Base-by-base conservation (phyloP, 495 filamentous ascomycete genomes). In the Xylaria curta region DNA sequence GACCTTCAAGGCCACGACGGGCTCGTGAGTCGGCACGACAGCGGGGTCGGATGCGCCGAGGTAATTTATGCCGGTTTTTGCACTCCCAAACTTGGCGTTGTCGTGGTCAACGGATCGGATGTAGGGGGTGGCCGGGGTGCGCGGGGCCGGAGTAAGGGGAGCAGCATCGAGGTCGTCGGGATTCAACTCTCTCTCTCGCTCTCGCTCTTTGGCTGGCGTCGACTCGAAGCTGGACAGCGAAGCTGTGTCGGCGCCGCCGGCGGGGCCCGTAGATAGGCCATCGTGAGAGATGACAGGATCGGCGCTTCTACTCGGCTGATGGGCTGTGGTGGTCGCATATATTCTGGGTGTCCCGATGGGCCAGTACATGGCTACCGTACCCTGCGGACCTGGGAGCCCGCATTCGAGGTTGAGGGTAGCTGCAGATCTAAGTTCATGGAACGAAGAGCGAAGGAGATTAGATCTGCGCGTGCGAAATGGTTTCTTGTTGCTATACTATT, bases 261-360 rank as follows among this genome's bases (percentile, higher is more conserved):
- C 78, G 53, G 76, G 47, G 58, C 51, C 33, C 38, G 69, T 51
- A 24, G 76, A 66, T n/a, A 82, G 60, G 62, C 81, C 84, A 81
- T 87, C 83, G 76, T 82, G 78, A 33, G 83, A 85, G 64, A 83
- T 69, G 62, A 79, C 65, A 6, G 77, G 77, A 70, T 65, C 75
- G 13, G 72, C 81, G 74, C 79, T 75, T 67, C 78, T 81, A 75
- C 80, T 76, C 61, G 86, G 85, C 74, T 87, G 84, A 82, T 87
- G 91, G 82, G 77, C 81, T 72, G 77, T 87, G 81, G 77, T 85
- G 68, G 91, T 91, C 80, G 92, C 92, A 87, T 95, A 97, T 78
- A 97, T 91, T 82, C 90, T 87, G 71, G 95, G 94, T 72, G 94
- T 93, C 81, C 94, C 94, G 83, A 96, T 87, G 76, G 95, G 95